These are phyloP conservation scores for Beta vulgaris DNA, from an alignment of 148 eudicot species.

Conservation along the genomic window DNA sequence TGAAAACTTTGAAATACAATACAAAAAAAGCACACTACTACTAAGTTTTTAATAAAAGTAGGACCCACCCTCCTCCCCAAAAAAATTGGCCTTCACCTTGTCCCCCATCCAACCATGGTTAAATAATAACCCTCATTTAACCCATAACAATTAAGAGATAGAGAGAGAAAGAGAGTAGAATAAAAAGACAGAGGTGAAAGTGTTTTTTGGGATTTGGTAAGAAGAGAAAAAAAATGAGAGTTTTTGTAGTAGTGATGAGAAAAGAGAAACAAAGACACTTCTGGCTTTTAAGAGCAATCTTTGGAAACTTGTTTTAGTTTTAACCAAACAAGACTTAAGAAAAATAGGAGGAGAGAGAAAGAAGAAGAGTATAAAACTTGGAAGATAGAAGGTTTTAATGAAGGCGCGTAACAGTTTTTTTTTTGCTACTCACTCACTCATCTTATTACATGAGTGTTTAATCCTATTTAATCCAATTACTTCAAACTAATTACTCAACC, in stretches of 20 bases:
- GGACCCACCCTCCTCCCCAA: too few relatives aligned
- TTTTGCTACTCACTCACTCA: too few relatives aligned
- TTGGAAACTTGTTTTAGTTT: constrained; percentile 4
- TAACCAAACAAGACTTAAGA: not conserved
- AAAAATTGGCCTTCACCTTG: too few relatives aligned
- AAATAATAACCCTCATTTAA: not conserved
- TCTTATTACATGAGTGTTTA: too few relatives aligned
- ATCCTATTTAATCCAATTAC: not conserved
- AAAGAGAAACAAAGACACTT: not conserved
- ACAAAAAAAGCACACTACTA: too few relatives aligned
- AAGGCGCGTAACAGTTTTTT: not conserved
- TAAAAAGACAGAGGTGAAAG: constrained; percentile 1
- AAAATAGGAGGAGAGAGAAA: constrained; percentile 29
- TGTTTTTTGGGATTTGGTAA: constrained; percentile 39
- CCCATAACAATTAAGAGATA: not conserved
- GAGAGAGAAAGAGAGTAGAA: not conserved
- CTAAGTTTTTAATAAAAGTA: too few relatives aligned
- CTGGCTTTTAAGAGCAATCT: constrained; percentile 20
- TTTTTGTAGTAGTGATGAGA: not conserved
- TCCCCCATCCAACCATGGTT: constrained; percentile 31
- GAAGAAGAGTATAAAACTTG: too few relatives aligned
- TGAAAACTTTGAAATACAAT: too few relatives aligned
- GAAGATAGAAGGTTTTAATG: too few relatives aligned
- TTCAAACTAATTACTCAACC: not conserved
- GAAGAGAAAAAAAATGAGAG: not conserved